Percentiles rank a stretch among this genome's conserved stretches.
Conservation (phyloP, 2,329 filamentous ascomycete genomes). For the Colletotrichum sp. region DNA sequence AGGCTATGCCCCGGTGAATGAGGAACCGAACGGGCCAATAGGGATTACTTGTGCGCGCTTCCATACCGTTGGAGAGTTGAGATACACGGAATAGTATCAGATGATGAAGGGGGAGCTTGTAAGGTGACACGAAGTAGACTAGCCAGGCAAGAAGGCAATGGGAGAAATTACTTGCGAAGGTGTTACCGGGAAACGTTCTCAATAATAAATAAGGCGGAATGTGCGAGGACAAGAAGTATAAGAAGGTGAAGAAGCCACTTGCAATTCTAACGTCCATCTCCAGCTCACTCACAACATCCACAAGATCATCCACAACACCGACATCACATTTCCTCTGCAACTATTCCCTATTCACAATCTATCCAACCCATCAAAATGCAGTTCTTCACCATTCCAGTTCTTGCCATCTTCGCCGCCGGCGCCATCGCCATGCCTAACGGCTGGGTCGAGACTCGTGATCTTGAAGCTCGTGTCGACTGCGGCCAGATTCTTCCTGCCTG, state of each 20-base stretch:
- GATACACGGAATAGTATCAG: neutral
- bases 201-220: neutral
- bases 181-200: neutral
- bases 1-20: neutral
- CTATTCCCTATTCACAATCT: neutral
- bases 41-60: neutral
- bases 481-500: conserved; percentile 22
- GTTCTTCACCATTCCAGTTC: neutral
- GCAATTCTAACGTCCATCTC: neutral
- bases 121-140: neutral
- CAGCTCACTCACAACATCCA: neutral
- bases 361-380: neutral
- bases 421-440: conserved; percentile 21
- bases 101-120: neutral
- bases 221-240: neutral
- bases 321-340: neutral
- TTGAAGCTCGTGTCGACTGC: conserved; percentile 16
- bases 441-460: neutral
- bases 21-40: neutral
- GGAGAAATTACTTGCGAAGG: neutral
- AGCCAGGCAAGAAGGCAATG: neutral
- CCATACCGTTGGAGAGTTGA: neutral
- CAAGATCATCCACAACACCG: neutral
- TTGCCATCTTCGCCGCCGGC: conserved; percentile 15
- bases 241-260: neutral